A percentile compares a stretch with the other conserved stretches of the same genome.
Evolutionary conservation across 169 alveolate genomes (phyloP).

Genomic region (Cryptosporidium sp.): DNA sequence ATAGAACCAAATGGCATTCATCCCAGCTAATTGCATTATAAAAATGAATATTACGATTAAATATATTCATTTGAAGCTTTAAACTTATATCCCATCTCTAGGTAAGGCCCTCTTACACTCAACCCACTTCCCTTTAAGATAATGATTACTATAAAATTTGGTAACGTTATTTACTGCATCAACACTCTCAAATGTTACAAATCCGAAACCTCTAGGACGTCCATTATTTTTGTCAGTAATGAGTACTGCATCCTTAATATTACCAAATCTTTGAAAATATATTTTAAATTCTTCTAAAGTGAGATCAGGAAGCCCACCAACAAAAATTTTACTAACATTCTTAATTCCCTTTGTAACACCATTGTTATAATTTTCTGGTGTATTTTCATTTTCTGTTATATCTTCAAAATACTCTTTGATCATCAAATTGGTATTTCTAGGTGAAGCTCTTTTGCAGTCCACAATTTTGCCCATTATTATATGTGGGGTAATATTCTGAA

Average conservation of each 20-base stretch:
- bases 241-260: constrained; percentile 87
- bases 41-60: not conserved
- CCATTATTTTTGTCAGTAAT: constrained; percentile 88
- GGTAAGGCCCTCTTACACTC: constrained; percentile 92
- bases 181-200: constrained; percentile 86
- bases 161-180: constrained; percentile 87
- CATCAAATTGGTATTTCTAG: constrained; percentile 48
- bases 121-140: constrained; percentile 87
- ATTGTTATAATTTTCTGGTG: not conserved
- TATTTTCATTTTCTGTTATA: not conserved
- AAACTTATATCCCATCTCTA: constrained; percentile 76
- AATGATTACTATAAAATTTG: constrained; percentile 81
- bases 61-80: not conserved
- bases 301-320: constrained; percentile 91
- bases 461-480: constrained; percentile 77
- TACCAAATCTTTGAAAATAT: constrained; percentile 89
- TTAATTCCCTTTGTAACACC: not conserved
- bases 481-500: constrained; percentile 62
- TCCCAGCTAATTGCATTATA: not conserved
- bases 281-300: constrained; percentile 85
- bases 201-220: constrained; percentile 93
- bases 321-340: constrained; percentile 85
- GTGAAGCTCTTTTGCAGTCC: constrained; percentile 81
- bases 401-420: constrained; percentile 8
- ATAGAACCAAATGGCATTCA: not conserved